Percentiles rank a stretch among this genome's conserved stretches.
phyloP scores from a whole-genome alignment of 2,329 filamentous ascomycete genomes.

The Ophiostoma triangulosporum region DNA sequence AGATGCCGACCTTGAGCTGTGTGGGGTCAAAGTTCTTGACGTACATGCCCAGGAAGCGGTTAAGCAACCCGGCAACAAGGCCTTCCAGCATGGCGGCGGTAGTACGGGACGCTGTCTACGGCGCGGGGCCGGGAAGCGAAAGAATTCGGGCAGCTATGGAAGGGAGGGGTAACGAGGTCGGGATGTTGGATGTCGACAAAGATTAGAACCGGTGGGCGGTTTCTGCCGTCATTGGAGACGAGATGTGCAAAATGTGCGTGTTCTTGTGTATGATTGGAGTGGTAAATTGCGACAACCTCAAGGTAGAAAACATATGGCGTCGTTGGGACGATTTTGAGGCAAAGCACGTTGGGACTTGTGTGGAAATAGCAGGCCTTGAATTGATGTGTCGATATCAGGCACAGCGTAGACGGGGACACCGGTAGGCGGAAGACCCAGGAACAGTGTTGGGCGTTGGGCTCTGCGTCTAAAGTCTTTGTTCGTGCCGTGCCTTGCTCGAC shows the following conservation, averaged over 20 bases:
- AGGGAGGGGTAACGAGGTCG: not conserved
- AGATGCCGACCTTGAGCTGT: constrained; percentile 96
- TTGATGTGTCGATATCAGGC: constrained; percentile 1
- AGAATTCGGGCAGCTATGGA: not conserved
- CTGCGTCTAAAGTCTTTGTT: not conserved
- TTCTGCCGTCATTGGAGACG: not conserved
- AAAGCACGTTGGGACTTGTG: not conserved
- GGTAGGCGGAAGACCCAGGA: not conserved
- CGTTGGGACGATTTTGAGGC: not conserved
- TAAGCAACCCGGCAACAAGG: constrained; percentile 89
- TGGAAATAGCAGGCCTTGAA: not conserved
- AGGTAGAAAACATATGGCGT: not conserved
- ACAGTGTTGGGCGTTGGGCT: constrained; percentile 3
- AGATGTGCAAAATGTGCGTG: no score
- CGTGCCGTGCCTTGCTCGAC: not conserved
- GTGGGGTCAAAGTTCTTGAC: constrained; percentile 98
- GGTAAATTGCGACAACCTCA: no score
- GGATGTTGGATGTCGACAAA: not conserved
- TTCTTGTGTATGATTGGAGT: not conserved
- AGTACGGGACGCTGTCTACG: not conserved
- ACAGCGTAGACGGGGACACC: not conserved
- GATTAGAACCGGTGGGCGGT: not conserved
- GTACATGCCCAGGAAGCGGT: constrained; percentile 99
- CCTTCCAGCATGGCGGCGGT: constrained; percentile 84
- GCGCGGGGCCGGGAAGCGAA: not conserved